Percentiles rank a stretch among this genome's conserved stretches.
Evolutionary conservation across 176 grass and related monocot species (phyloP).

Genomic region (Saccharum officinarum): DNA sequence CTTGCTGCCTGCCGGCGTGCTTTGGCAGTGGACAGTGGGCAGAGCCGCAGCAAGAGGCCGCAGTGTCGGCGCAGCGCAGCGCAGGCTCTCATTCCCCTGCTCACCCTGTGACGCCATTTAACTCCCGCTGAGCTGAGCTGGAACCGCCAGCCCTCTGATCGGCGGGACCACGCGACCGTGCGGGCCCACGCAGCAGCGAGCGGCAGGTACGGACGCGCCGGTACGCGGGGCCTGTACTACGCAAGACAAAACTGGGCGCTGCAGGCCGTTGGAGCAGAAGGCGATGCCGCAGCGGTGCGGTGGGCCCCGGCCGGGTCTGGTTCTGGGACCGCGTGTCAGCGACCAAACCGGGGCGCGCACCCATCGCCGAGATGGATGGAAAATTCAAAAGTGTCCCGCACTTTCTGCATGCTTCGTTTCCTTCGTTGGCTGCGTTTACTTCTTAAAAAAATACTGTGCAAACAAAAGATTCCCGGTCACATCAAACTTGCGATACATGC

Average conservation of each 20-base stretch:
- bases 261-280: not conserved
- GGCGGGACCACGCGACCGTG: accelerated
- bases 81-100: slow-evolving; percentile 27
- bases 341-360: no score
- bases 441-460: no score
- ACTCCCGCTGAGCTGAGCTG: no score
- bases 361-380: not conserved
- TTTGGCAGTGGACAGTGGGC: slow-evolving; percentile 4
- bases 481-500: no score
- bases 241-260: slow-evolving; percentile 45
- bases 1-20: not conserved
- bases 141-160: not conserved
- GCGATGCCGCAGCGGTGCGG: not conserved
- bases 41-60: no score
- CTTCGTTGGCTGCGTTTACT: no score
- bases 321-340: slow-evolving; percentile 11
- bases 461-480: no score
- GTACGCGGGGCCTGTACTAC: slow-evolving; percentile 10
- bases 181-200: not conserved
- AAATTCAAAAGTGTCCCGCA: not conserved
- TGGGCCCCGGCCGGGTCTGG: no score
- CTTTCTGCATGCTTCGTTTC: not conserved
- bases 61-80: slow-evolving; percentile 32
- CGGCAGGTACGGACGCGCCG: accelerated
- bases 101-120: not conserved